Conservation (phyloP, 2,329 filamentous ascomycete species). For the Diaporthe citriasiana region DNA sequence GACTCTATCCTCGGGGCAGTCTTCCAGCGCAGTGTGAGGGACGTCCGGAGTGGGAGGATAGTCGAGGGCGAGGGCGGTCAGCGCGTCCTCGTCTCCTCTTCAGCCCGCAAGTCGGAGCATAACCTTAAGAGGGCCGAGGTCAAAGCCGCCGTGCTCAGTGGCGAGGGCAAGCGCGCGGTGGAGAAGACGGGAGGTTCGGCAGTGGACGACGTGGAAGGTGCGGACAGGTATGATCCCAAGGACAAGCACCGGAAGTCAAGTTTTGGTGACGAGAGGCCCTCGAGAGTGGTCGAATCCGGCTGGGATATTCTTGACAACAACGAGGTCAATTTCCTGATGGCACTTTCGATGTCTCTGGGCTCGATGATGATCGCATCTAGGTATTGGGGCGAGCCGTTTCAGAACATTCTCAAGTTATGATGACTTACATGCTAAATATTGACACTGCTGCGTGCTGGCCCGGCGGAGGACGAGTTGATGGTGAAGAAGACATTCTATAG, state of each 20-base stretch:
- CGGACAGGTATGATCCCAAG: conserved; percentile 62
- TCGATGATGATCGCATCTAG: conserved; percentile 77
- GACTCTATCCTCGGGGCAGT: conserved; percentile 90
- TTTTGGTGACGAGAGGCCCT: conserved; percentile 70
- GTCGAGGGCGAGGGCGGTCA: conserved; percentile 84
- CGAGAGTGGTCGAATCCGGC: conserved; percentile 74
- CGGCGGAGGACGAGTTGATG: not conserved
- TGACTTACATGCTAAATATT: conserved; percentile 33
- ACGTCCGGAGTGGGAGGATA: conserved; percentile 86
- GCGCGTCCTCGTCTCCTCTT: conserved; percentile 47
- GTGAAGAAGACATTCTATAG: not conserved
- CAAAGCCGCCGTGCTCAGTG: conserved; percentile 58
- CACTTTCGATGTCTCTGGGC: conserved; percentile 81
- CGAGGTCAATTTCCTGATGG: conserved; percentile 95
- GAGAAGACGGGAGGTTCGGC: conserved; percentile 51
- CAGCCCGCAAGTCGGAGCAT: conserved; percentile 48
- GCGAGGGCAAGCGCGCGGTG: conserved; percentile 60
- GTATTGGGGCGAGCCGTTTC: conserved; percentile 71
- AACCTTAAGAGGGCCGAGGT: conserved; percentile 54
- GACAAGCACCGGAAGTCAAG: conserved; percentile 66
- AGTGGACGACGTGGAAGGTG: conserved; percentile 52
- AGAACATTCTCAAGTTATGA: conserved; percentile 56
- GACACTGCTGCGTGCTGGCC: not conserved
- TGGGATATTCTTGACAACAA: conserved; percentile 92
- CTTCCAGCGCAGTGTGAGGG: conserved; percentile 88